Conservation (phyloP, 75 land plant genomes). For the Pinus taeda region DNA sequence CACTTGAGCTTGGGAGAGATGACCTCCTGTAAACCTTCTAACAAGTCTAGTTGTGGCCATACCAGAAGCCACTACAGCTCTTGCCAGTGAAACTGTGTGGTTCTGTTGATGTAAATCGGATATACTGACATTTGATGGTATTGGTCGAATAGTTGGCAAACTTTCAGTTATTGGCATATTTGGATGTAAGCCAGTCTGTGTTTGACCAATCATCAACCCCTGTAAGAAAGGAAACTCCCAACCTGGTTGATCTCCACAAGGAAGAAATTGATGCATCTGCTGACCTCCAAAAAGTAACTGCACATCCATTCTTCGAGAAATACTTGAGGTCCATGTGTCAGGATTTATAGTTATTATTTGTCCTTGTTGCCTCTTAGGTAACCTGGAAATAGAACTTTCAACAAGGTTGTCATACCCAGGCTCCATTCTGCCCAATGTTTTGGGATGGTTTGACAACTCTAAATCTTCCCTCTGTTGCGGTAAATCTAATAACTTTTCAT, state of each 20-base stretch:
- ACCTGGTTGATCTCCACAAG: slow-evolving; percentile 53
- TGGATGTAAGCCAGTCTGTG: slow-evolving; percentile 42
- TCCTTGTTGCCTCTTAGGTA: slow-evolving; percentile 4
- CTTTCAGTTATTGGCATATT: slow-evolving; percentile 18
- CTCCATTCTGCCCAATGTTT: neutral
- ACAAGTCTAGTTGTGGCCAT: slow-evolving; percentile 8
- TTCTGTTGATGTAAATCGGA: slow-evolving; percentile 3
- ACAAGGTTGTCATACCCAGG: neutral
- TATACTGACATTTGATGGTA: neutral
- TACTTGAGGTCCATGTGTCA: too few relatives aligned
- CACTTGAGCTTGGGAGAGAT: slow-evolving; percentile 18
- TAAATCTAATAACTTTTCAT: too few relatives aligned
- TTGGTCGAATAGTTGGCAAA: slow-evolving; percentile 17
- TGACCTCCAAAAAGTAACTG: too few relatives aligned
- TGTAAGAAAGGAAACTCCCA: slow-evolving; percentile 86
- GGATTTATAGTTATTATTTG: slow-evolving; percentile 6
- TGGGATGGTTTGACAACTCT: neutral
- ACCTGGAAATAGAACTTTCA: neutral
- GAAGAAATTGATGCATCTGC: slow-evolving; percentile 40
- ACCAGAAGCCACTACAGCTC: slow-evolving; percentile 14
- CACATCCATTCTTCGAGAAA: too few relatives aligned
- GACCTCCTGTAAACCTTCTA: slow-evolving; percentile 32
- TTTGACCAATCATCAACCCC: slow-evolving; percentile 82
- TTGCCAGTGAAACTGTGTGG: neutral
- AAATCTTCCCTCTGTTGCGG: too few relatives aligned